phyloP scores from a whole-genome alignment of 805 yeast species.

The Metschnikowia sp. region DNA sequence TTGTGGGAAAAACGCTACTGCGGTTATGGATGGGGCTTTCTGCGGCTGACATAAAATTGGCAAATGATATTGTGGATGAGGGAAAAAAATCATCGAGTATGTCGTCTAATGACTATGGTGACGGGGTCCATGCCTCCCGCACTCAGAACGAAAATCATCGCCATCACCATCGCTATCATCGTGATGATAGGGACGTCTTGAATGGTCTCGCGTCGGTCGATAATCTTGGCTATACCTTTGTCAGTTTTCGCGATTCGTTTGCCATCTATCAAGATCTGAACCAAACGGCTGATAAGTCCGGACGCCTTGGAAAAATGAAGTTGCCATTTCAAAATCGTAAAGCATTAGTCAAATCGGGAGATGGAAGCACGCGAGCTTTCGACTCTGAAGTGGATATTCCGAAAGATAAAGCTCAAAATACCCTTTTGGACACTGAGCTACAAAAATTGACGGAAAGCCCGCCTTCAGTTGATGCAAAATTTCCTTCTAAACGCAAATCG shows the following conservation, averaged over 20 bases:
- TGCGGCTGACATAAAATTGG: slow-evolving; percentile 1
- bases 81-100: not conserved
- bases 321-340: slow-evolving; percentile 30
- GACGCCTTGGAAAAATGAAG: slow-evolving; percentile 35
- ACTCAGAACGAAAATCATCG: slow-evolving; percentile 1
- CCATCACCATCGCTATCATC: slow-evolving; percentile 10
- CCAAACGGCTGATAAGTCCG: slow-evolving; percentile 23
- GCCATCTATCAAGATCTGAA: slow-evolving; percentile 12
- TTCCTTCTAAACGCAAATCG: not conserved
- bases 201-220: not conserved
- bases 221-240: slow-evolving; percentile 23
- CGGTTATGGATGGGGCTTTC: slow-evolving; percentile 31
- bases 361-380: not conserved
- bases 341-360: not conserved
- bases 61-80: not conserved
- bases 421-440: slow-evolving; percentile 11
- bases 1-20: slow-evolving; percentile 32
- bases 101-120: not conserved
- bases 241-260: slow-evolving; percentile 34
- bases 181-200: not conserved
- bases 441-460: slow-evolving; percentile 5
- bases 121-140: too few species aligned
- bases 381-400: not conserved
- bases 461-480: not conserved
- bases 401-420: not conserved